A percentile compares a stretch with the other conserved stretches of the same genome.
Evolutionary conservation across 169 alveolate genomes (phyloP).

Genomic region (Cyclospora cayetanensis): DNA sequence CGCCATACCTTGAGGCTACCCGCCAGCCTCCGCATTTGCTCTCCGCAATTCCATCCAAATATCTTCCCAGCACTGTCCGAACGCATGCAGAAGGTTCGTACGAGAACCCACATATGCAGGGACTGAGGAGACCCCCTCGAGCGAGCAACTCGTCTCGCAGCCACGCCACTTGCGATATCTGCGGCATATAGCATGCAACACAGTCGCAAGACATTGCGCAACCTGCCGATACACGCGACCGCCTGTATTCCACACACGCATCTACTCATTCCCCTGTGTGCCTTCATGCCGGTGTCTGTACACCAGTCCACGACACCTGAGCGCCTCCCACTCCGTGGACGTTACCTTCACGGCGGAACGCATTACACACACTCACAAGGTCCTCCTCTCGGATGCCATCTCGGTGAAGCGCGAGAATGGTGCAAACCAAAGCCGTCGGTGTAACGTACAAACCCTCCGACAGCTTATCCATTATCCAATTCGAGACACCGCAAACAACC

Average conservation of each 20-base stretch:
- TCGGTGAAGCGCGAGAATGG: constrained; percentile 14
- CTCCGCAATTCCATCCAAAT: neutral
- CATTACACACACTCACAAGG: constrained; percentile 18
- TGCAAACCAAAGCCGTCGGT: constrained; percentile 52
- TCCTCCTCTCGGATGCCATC: constrained; percentile 61
- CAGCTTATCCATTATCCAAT: neutral
- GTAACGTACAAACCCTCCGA: neutral
- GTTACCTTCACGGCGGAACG: no score
- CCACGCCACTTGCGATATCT: constrained; percentile 48
- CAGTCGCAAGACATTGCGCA: no score
- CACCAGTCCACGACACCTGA: no score
- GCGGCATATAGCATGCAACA: no score
- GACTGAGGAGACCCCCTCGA: constrained; percentile 32
- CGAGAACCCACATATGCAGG: constrained; percentile 42
- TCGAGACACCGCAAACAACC: neutral
- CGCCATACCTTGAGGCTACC: neutral
- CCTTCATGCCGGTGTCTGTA: no score
- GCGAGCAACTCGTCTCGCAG: constrained; percentile 51
- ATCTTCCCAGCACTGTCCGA: neutral
- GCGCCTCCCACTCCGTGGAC: no score
- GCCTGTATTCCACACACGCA: no score
- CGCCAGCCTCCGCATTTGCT: neutral
- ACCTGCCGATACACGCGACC: no score
- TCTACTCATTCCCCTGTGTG: no score
- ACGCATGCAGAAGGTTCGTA: neutral